Percentiles rank a stretch among this genome's conserved stretches.
These are phyloP conservation scores for Radiomyces spectabilis DNA, from an alignment of 192 early-diverging fungal species.

Conservation along the genomic window DNA sequence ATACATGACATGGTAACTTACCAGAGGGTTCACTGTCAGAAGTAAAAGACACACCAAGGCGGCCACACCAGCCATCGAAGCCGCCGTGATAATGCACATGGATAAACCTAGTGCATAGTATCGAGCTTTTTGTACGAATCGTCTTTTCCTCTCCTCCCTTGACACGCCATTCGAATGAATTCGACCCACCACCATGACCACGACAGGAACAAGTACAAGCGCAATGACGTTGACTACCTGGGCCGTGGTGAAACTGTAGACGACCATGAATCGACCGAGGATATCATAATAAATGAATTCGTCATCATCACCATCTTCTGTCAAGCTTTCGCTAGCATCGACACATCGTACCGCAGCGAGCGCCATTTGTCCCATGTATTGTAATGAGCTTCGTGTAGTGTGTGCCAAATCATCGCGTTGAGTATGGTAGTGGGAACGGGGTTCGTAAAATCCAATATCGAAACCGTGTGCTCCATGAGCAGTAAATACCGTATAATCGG, in stretches of 20 bases:
- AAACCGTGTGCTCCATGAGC: conserved; percentile 51
- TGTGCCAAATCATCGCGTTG: conserved; percentile 44
- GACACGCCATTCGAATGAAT: neutral
- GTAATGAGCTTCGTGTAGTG: conserved; percentile 42
- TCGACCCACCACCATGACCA: conserved; percentile 2
- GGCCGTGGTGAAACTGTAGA: conserved; percentile 18
- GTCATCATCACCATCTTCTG: conserved; percentile 18
- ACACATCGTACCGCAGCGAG: conserved; percentile 39
- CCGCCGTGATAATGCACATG: neutral
- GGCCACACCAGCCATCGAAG: neutral
- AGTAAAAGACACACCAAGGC: neutral
- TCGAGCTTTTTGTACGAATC: neutral
- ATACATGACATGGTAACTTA: conserved; percentile 5
- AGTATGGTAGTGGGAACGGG: conserved; percentile 60
- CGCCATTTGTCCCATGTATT: conserved; percentile 59
- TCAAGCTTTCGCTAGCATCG: conserved; percentile 32
- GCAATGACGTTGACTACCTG: conserved; percentile 12
- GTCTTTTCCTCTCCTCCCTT: neutral
- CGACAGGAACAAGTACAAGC: conserved; percentile 14
- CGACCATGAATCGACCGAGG: conserved; percentile 34
- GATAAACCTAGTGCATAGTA: neutral
- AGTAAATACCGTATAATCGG: conserved; percentile 61
- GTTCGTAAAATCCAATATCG: conserved; percentile 59
- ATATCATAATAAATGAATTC: conserved; percentile 41
- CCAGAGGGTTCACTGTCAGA: conserved; percentile 26